phyloP scores from a whole-genome alignment of 495 filamentous ascomycete species.

The Penicillium bovifimosum region DNA sequence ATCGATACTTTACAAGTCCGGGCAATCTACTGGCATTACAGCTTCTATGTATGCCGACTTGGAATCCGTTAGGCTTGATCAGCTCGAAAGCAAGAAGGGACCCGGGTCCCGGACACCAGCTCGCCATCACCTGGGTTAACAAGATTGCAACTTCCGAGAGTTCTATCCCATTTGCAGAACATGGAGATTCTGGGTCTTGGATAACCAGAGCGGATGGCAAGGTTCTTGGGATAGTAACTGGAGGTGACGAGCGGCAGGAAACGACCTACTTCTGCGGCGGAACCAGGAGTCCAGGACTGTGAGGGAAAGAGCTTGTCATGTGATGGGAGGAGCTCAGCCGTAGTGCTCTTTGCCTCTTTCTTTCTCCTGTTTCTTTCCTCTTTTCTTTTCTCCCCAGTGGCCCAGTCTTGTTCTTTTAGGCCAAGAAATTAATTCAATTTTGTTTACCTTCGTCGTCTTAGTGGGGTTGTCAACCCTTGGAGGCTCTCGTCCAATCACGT shows the following conservation, averaged over 20 bases:
- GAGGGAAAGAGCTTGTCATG: no score
- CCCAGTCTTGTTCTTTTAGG: no score
- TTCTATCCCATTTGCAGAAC: background rate
- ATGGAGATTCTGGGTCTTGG: background rate
- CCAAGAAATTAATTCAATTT: no score
- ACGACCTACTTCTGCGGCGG: background rate
- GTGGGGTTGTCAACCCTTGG: no score
- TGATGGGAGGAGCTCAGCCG: no score
- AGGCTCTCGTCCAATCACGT: no score
- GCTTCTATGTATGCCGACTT: background rate
- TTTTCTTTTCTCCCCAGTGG: no score
- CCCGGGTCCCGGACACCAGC: background rate
- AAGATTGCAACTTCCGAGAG: background rate
- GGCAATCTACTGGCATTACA: background rate
- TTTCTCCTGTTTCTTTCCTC: no score
- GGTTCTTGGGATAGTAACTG: background rate
- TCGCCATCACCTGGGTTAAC: background rate
- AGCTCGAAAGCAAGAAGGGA: background rate
- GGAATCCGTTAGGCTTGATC: background rate
- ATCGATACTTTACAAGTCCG: background rate
- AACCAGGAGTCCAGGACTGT: no score
- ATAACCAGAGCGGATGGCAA: background rate
- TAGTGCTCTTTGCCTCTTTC: no score
- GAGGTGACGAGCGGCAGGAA: background rate
- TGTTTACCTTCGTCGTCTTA: no score